Percentiles rank a stretch among this genome's conserved stretches.
Conservation (phyloP, 176 grass and related monocot genomes). For the Triticum aestivum region DNA sequence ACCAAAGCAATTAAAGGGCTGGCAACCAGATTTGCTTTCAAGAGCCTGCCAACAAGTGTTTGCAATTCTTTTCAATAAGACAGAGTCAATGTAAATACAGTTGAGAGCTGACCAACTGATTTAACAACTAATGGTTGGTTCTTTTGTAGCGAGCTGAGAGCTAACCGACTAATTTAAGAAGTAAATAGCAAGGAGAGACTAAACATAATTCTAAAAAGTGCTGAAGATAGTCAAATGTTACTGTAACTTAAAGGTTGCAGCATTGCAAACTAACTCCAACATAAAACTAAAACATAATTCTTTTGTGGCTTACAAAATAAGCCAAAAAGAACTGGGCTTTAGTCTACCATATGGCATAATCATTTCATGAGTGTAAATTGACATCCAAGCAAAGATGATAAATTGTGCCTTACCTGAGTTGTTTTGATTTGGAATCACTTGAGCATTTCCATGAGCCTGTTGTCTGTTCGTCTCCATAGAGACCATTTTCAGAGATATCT, state of each 20-base stretch:
- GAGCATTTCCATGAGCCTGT: background rate
- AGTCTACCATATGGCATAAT: constrained; percentile 8
- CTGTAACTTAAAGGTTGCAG: background rate
- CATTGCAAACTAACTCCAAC: background rate
- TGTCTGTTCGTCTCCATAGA: background rate
- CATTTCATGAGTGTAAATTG: background rate
- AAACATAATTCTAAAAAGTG: background rate
- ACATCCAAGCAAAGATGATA: background rate
- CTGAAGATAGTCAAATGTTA: background rate
- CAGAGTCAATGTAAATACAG: background rate
- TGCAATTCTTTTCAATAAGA: background rate
- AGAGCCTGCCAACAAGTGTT: background rate
- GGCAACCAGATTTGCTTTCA: background rate
- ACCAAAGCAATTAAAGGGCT: background rate
- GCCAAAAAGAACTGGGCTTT: no score
- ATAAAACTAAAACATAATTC: constrained; percentile 22
- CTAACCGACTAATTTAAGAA: no score
- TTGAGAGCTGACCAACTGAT: background rate
- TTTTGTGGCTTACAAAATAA: constrained; percentile 47
- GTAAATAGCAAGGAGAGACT: background rate
- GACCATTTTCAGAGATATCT: background rate
- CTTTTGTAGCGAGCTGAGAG: background rate
- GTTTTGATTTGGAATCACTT: background rate
- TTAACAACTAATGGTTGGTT: background rate
- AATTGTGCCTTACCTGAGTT: background rate